Percentiles rank a stretch among this genome's conserved stretches.
phyloP scores from a whole-genome alignment of 805 yeast genomes.

The Teunomyces barrocoloradensis region DNA sequence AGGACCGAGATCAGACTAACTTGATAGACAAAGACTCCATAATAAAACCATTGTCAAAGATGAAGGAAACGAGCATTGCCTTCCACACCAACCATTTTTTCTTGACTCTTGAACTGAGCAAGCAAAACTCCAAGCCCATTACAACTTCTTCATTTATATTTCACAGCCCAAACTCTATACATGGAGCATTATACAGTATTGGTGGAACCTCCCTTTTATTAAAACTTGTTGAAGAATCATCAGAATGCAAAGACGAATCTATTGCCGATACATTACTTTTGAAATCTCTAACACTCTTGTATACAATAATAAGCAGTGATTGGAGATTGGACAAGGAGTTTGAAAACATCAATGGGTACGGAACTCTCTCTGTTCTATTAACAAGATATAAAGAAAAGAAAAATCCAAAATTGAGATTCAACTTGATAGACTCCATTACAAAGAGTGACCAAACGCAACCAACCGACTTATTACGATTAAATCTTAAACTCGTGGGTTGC shows the following conservation, averaged over 20 bases:
- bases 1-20: background rate
- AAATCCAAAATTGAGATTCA: conserved; percentile 15
- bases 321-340: conserved; percentile 57
- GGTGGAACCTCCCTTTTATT: conserved; percentile 54
- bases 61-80: conserved; percentile 18
- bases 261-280: conserved; percentile 25
- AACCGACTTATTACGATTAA: conserved; percentile 38
- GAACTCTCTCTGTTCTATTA: conserved; percentile 52
- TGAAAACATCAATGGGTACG: conserved; percentile 60
- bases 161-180: conserved; percentile 26
- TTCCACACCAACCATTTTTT: conserved; percentile 15
- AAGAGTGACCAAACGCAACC: background rate
- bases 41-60: conserved; percentile 12
- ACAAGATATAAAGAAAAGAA: conserved; percentile 40
- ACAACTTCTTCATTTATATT: conserved; percentile 9
- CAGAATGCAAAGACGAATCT: conserved; percentile 18
- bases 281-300: conserved; percentile 37
- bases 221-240: conserved; percentile 44
- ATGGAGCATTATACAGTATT: conserved; percentile 37
- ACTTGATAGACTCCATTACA: conserved; percentile 5
- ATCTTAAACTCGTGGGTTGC: conserved; percentile 54
- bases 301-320: conserved; percentile 43
- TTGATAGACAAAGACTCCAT: conserved; percentile 15
- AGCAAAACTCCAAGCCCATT: conserved; percentile 3
- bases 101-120: conserved; percentile 7